These are phyloP conservation scores for Actinomortierella ambigua DNA, from an alignment of 371 early-diverging fungal species.

Conservation along the genomic window DNA sequence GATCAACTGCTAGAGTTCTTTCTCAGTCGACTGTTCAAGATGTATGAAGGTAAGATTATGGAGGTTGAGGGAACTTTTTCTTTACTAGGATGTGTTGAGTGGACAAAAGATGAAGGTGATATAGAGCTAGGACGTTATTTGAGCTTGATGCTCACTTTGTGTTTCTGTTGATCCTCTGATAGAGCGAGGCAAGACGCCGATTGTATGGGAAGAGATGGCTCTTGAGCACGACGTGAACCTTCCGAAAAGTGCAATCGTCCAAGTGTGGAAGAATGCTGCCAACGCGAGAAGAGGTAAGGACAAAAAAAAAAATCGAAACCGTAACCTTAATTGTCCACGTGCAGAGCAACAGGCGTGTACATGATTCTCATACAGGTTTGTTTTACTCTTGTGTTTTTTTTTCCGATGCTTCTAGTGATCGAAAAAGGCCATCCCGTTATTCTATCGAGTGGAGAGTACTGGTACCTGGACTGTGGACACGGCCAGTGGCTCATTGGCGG, in stretches of 20 bases:
- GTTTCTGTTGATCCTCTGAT: background rate
- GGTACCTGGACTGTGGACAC: slow-evolving; percentile 73
- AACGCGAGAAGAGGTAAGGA: slow-evolving; percentile 51
- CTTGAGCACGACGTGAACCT: slow-evolving; percentile 36
- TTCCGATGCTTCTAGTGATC: slow-evolving; percentile 35
- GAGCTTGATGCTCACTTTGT: too few relatives aligned
- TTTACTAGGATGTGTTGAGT: too few relatives aligned
- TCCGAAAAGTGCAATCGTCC: slow-evolving; percentile 54
- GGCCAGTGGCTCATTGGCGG: slow-evolving; percentile 51
- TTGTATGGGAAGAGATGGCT: slow-evolving; percentile 45
- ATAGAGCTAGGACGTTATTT: too few relatives aligned
- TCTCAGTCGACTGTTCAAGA: slow-evolving; percentile 21
- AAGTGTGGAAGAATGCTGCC: slow-evolving; percentile 61
- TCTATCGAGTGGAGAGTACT: slow-evolving; percentile 58
- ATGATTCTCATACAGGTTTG: background rate
- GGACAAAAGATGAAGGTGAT: too few relatives aligned
- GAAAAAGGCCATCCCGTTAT: slow-evolving; percentile 61
- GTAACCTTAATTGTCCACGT: too few relatives aligned
- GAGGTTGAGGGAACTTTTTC: too few relatives aligned
- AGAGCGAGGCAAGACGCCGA: slow-evolving; percentile 22
- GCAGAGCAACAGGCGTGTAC: too few relatives aligned
- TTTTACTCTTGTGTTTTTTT: background rate
- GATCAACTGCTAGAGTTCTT: slow-evolving; percentile 30
- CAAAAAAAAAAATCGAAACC: too few relatives aligned
- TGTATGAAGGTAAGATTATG: slow-evolving; percentile 24